Evolutionary conservation across 441 rosid genomes (phyloP).

Genomic region (Adansonia madagascariensis): DNA sequence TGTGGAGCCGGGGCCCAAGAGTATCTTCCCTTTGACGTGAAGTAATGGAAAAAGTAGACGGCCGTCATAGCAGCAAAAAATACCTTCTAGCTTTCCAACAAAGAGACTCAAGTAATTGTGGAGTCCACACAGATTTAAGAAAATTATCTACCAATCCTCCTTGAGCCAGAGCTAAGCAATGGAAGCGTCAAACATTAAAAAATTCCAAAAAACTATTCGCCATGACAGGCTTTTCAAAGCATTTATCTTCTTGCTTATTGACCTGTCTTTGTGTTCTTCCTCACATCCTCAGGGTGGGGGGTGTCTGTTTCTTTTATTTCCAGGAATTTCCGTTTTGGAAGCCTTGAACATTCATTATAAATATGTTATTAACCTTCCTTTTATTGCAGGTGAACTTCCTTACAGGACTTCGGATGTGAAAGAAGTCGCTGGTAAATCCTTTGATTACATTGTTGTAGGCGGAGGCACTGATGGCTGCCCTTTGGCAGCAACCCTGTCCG

Average conservation of each 20-base stretch:
- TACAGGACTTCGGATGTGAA: slow-evolving; percentile 59
- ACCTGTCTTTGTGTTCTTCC: slow-evolving; percentile 25
- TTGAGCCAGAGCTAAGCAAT: slow-evolving; percentile 15
- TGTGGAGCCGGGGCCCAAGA: not conserved
- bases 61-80: slow-evolving; percentile 35
- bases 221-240: slow-evolving; percentile 22
- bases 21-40: not conserved
- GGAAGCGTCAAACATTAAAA: slow-evolving; percentile 29
- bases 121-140: slow-evolving; percentile 4
- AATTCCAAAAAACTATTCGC: slow-evolving; percentile 15
- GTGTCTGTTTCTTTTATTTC: slow-evolving; percentile 1
- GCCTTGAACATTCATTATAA: not conserved
- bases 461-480: slow-evolving; percentile 79
- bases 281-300: slow-evolving; percentile 40
- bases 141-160: slow-evolving; percentile 15
- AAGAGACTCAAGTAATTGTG: slow-evolving; percentile 26
- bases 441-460: slow-evolving; percentile 68
- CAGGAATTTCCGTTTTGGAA: not conserved
- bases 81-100: slow-evolving; percentile 27
- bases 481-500: slow-evolving; percentile 66
- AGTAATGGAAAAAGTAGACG: slow-evolving; percentile 3
- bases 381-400: slow-evolving; percentile 48
- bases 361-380: not conserved
- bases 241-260: slow-evolving; percentile 27
- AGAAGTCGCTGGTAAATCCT: slow-evolving; percentile 67